Base-by-base conservation (phyloP, 768 basidiomycete species). In the Lentinula raphanica region DNA sequence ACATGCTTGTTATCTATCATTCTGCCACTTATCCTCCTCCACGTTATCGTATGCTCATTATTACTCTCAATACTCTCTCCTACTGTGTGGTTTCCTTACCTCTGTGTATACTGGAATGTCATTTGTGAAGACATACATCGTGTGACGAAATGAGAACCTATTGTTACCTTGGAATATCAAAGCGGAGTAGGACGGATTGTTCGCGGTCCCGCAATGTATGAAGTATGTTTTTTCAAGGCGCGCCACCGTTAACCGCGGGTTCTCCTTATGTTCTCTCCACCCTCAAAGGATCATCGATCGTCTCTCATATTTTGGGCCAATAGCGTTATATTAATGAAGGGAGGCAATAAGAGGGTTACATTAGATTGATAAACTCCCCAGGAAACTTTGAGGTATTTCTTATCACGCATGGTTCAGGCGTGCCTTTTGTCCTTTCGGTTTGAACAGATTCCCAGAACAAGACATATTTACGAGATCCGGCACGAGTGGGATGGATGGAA, bases 1-100 rank as follows among this genome's bases (percentile, higher is more conserved):
- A 44, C 28, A 56, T 56, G 42, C 27, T 15, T 56, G 55, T 40
- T 42, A n/a, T 28, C 25, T 8, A 15, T 38, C 27, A 21, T 54
- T 56, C 63, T 59, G 65, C 68, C 58, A 64, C 61, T 68, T 63
- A 63, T 31, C 25, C 46, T 15, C 32, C 11, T 28, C 15, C 46
- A n/a, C 11, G n/a, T 21, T 49, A 58, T 71, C 66, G 62, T 67
- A 67, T 61, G 65, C 65, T 57, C 25, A 29, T 51, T 60, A 57
- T 38, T 70, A 71, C 62, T 59, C 39, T 65, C 58, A 45, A 58
- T 59, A 53, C 51, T 53, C 48, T 59, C 53, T 31, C 31, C 13
- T 56, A 40, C 32, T 57, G 12, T 28, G 28, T 59, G 23, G 21
- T 13, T n/a, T 50, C 9, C 29, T n/a, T 39, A 17, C 17, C 25